phyloP scores from a whole-genome alignment of 352 stramenopile genomes.

The Phytopythium cucurbitacearum region DNA sequence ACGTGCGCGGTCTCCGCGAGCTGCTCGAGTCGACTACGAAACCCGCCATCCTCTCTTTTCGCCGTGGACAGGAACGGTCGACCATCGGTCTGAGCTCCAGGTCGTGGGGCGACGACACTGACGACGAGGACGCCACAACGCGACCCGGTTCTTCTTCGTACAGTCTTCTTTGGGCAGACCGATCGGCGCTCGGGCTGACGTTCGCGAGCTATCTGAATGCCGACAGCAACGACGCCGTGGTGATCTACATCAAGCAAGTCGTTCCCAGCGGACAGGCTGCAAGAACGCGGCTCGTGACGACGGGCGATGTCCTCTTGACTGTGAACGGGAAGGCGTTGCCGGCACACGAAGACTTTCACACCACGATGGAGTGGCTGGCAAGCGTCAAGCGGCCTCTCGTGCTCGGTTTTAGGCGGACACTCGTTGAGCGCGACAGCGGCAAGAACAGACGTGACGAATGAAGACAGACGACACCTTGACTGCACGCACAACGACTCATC shows the following conservation, averaged over 20 bases:
- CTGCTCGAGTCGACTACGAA: slow-evolving; percentile 27
- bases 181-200: slow-evolving; percentile 27
- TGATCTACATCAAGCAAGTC: slow-evolving; percentile 44
- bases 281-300: slow-evolving; percentile 26
- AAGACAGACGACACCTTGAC: background rate
- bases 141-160: slow-evolving; percentile 15
- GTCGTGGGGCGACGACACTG: slow-evolving; percentile 10
- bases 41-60: slow-evolving; percentile 33
- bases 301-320: slow-evolving; percentile 31
- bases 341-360: slow-evolving; percentile 24
- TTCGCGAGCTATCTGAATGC: slow-evolving; percentile 39
- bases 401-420: slow-evolving; percentile 32
- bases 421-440: slow-evolving; percentile 20
- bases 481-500: background rate
- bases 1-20: slow-evolving; percentile 17
- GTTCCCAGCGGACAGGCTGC: slow-evolving; percentile 18
- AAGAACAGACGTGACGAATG: background rate
- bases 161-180: slow-evolving; percentile 35
- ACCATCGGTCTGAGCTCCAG: slow-evolving; percentile 7
- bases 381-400: slow-evolving; percentile 28
- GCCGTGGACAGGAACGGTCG: slow-evolving; percentile 6
- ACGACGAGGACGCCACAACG: slow-evolving; percentile 5
- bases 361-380: slow-evolving; percentile 27
- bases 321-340: slow-evolving; percentile 34
- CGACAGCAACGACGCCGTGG: slow-evolving; percentile 19